phyloP scores from a whole-genome alignment of 805 yeast genomes.

The Candida sakaeoensis region DNA sequence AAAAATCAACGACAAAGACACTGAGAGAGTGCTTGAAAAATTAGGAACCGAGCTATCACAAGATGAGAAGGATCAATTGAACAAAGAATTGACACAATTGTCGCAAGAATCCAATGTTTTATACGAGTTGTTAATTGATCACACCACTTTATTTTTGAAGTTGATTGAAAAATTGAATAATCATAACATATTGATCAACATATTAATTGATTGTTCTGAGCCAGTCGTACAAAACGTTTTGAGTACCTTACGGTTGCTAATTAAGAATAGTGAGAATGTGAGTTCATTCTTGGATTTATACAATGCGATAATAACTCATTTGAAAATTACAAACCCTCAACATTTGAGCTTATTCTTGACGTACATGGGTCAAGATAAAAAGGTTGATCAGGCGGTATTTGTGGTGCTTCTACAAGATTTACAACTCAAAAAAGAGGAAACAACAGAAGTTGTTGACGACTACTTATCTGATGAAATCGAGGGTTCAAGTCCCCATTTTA shows the following conservation, averaged over 20 bases:
- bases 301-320: slow-evolving; percentile 18
- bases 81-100: slow-evolving; percentile 6
- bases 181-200: slow-evolving; percentile 2
- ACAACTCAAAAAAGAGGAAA: slow-evolving; percentile 13
- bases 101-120: slow-evolving; percentile 14
- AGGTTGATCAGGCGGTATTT: slow-evolving; percentile 15
- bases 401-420: slow-evolving; percentile 20
- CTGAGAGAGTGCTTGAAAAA: background rate
- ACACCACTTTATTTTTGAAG: slow-evolving; percentile 15
- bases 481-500: slow-evolving; percentile 11
- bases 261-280: slow-evolving; percentile 4
- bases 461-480: slow-evolving; percentile 21
- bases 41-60: background rate
- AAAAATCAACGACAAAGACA: background rate
- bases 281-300: slow-evolving; percentile 17
- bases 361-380: slow-evolving; percentile 13
- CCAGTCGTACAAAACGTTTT: slow-evolving; percentile 6
- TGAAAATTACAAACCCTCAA: slow-evolving; percentile 14
- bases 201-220: slow-evolving; percentile 3
- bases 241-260: slow-evolving; percentile 3
- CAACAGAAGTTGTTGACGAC: slow-evolving; percentile 16
- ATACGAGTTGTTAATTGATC: slow-evolving; percentile 15
- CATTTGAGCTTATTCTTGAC: slow-evolving; percentile 20
- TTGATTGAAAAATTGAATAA: slow-evolving; percentile 15
- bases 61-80: background rate